Base-by-base conservation (phyloP, 495 filamentous ascomycete species). In the Pyrenula aspistea region DNA sequence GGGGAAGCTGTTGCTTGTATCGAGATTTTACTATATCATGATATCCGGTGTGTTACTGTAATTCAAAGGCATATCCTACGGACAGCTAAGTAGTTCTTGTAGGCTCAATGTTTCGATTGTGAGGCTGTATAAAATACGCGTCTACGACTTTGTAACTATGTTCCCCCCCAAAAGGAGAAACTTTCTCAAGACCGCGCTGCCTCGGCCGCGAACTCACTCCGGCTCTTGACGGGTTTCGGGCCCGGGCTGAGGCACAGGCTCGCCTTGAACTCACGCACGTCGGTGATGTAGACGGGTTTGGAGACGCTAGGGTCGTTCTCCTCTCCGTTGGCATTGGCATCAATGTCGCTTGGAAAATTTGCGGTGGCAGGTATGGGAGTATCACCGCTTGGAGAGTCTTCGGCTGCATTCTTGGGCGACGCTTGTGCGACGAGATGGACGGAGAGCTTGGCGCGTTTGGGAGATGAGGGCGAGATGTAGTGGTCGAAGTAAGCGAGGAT, bases 371-470 rank as follows among this genome's bases (percentile, higher is more conserved):
- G n/a, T n/a, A n/a, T n/a, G n/a, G n/a, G n/a, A n/a, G n/a, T n/a
- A n/a, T n/a, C n/a, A n/a, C n/a, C 10, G 61, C 63, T 10, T 69
- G 71, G 11, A 71, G 54, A 11, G 55, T 53, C n/a, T n/a, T n/a
- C n/a, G n/a, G n/a, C 10, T 22, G 49, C 53, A 21, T 57, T 55
- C 22, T 62, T 65, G 15, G 61, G 59, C 2, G 66, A 68, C 48
- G 77, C 72, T 63, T 90, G 86, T 0, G 93, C 94, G 47, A 84
- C 78, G 60, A 97, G 73, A 60, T 97, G 87, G 36, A 96, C 78
- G 2, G 89, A 81, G 8, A 91, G 68, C 69, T 96, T 96, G 21
- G 89, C 84, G 22, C 93, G 83, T 0, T 68, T 73, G 1, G 80
- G 70, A 12, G 92, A 95, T 1, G 69, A 69, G 0, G 93, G 92